A percentile compares a stretch with the other conserved stretches of the same genome.
Evolutionary conservation across 2,329 filamentous ascomycete genomes (phyloP).

Genomic region (Aulographum hederae): DNA sequence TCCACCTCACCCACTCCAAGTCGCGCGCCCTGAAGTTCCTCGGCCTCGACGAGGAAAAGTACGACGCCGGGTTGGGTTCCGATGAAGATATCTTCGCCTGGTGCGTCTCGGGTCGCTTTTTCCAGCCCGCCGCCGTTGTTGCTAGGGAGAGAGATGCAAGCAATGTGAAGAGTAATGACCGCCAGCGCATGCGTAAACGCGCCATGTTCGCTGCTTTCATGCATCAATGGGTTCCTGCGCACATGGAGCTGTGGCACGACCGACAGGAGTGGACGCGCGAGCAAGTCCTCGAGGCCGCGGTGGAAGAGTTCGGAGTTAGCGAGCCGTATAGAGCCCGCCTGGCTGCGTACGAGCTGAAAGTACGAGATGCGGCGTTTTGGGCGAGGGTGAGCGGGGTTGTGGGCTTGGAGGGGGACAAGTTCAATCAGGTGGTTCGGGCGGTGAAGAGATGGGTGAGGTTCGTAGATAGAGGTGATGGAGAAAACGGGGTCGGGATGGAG

Average conservation of each 20-base stretch:
- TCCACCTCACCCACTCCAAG: constrained; percentile 44
- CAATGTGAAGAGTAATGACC: constrained; percentile 27
- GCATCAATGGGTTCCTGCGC: constrained; percentile 41
- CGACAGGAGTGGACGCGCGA: constrained; percentile 17
- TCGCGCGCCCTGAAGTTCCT: constrained; percentile 41
- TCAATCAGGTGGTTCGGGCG: constrained; percentile 8
- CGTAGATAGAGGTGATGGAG: constrained; percentile 13
- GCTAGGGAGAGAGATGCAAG: background rate
- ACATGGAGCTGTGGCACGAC: constrained; percentile 19
- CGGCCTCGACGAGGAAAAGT: constrained; percentile 36
- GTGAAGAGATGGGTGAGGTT: constrained; percentile 16
- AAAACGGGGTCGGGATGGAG: constrained; percentile 8
- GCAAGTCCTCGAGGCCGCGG: constrained; percentile 31
- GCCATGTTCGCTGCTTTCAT: constrained; percentile 42
- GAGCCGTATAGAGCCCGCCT: constrained; percentile 15
- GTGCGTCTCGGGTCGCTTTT: constrained; percentile 37
- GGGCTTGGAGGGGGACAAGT: constrained; percentile 10
- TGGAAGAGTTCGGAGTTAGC: background rate
- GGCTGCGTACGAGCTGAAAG: constrained; percentile 17
- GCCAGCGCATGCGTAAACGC: constrained; percentile 35
- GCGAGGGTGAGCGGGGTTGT: constrained; percentile 23
- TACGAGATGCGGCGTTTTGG: constrained; percentile 21
- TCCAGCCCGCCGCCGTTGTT: constrained; percentile 25
- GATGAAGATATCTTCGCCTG: constrained; percentile 44
- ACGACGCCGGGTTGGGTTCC: constrained; percentile 32